Percentiles rank a stretch among this genome's conserved stretches.
These are phyloP conservation scores for Aegilops bicornis DNA, from an alignment of 176 grass and related monocot species.

Conservation along the genomic window DNA sequence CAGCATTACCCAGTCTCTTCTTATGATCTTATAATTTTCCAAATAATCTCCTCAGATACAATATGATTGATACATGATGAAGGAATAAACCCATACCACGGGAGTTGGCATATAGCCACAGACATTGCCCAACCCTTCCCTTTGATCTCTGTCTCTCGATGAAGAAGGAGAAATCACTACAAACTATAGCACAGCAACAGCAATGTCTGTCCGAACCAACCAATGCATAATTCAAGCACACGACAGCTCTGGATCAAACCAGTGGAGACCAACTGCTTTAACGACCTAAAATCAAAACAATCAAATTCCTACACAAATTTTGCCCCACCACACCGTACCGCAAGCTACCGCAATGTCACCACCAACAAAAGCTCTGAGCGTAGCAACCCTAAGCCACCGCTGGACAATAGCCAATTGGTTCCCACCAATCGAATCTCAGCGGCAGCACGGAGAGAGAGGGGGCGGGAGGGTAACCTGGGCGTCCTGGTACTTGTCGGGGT, in stretches of 20 bases:
- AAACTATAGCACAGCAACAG: background rate
- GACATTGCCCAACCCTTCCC: background rate
- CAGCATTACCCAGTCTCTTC: background rate
- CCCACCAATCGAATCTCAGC: background rate
- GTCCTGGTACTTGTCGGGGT: conserved; percentile 86
- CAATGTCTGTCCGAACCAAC: background rate
- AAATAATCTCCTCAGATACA: conserved; percentile 4
- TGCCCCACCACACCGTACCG: background rate
- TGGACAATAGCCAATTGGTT: background rate
- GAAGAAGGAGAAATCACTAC: background rate
- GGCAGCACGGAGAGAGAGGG: background rate
- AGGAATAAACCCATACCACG: background rate
- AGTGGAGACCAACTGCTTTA: background rate
- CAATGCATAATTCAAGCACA: background rate
- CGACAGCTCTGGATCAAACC: background rate
- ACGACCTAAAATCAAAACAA: background rate
- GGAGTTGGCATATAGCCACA: background rate
- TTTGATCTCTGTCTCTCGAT: conserved; percentile 11
- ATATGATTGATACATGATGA: background rate
- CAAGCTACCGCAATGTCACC: conserved; percentile 10
- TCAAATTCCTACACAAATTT: background rate
- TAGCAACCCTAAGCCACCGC: conserved; percentile 21
- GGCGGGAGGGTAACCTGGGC: conserved; percentile 40
- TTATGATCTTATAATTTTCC: background rate
- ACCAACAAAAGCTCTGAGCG: background rate